Conservation (phyloP, 805 yeast genomes). For the Metschnikowia amazonensis region DNA sequence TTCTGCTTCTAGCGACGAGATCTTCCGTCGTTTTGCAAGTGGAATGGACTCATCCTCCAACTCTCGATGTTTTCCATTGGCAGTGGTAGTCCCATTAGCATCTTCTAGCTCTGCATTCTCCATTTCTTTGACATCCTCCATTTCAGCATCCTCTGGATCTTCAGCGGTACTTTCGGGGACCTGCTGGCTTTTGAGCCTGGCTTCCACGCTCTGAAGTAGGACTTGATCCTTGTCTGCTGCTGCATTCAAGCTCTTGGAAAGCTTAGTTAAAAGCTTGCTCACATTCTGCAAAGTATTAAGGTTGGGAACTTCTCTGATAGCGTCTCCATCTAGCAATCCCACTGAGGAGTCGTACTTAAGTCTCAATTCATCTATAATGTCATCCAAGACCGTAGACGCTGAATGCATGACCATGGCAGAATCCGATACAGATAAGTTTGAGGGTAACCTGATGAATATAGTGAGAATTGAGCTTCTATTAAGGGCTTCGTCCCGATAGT, state of each 20-base stretch:
- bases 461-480: not conserved
- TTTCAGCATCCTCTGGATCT: slow-evolving; percentile 6
- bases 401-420: slow-evolving; percentile 17
- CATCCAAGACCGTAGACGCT: slow-evolving; percentile 44
- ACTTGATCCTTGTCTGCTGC: slow-evolving; percentile 30
- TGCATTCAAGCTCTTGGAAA: slow-evolving; percentile 36
- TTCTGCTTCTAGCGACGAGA: slow-evolving; percentile 1
- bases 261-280: slow-evolving; percentile 38
- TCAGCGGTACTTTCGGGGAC: slow-evolving; percentile 4
- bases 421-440: not conserved
- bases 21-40: slow-evolving; percentile 15
- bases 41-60: slow-evolving; percentile 16
- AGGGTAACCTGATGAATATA: not conserved
- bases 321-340: slow-evolving; percentile 61
- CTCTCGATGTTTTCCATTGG: slow-evolving; percentile 8
- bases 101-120: slow-evolving; percentile 7
- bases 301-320: slow-evolving; percentile 39
- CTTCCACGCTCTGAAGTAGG: slow-evolving; percentile 22
- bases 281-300: slow-evolving; percentile 44
- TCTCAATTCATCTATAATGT: slow-evolving; percentile 49
- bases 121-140: not conserved
- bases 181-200: slow-evolving; percentile 4
- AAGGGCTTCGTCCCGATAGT: not conserved
- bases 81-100: not conserved
- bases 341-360: slow-evolving; percentile 55